Evolutionary conservation across 306 rosid genomes (phyloP).

Genomic region (Astragalus glycyphyllos): DNA sequence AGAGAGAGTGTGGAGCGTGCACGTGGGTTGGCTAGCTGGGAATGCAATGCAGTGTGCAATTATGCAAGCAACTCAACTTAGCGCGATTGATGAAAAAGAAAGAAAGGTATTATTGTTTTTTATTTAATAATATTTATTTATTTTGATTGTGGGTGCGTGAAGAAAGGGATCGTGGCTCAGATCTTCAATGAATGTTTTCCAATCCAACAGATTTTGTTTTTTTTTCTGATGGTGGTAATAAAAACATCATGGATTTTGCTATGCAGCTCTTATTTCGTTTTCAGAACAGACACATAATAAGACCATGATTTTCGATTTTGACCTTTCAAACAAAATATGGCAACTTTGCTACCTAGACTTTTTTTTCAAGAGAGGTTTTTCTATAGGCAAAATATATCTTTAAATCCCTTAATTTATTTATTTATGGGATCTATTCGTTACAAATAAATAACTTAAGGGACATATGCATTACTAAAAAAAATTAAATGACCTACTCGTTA

Average conservation of each 20-base stretch:
- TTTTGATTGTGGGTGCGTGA: conserved; percentile 18
- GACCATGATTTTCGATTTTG: conserved; percentile 44
- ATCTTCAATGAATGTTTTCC: conserved; percentile 8
- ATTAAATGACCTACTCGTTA: no score
- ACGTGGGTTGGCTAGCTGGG: conserved; percentile 49
- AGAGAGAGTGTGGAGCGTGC: conserved; percentile 31
- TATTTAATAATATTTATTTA: not conserved
- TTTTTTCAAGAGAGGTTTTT: not conserved
- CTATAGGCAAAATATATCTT: no score
- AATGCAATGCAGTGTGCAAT: conserved; percentile 14
- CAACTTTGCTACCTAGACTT: not conserved
- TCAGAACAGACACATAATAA: not conserved
- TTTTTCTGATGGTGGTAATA: conserved; percentile 5
- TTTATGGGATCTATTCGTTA: no score
- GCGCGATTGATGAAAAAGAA: not conserved
- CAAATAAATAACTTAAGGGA: no score
- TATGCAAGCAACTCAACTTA: conserved; percentile 4
- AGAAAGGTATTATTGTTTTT: conserved; percentile 21
- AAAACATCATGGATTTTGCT: conserved; percentile 7
- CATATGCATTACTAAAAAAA: no score
- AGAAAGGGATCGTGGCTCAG: conserved; percentile 39
- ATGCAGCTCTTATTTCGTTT: conserved; percentile 7
- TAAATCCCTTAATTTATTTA: no score
- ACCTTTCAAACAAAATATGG: conserved; percentile 30
- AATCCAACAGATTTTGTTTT: conserved; percentile 28